Base-by-base conservation (phyloP, 116 monocot genomes). In the Cymodocea nodosa region DNA sequence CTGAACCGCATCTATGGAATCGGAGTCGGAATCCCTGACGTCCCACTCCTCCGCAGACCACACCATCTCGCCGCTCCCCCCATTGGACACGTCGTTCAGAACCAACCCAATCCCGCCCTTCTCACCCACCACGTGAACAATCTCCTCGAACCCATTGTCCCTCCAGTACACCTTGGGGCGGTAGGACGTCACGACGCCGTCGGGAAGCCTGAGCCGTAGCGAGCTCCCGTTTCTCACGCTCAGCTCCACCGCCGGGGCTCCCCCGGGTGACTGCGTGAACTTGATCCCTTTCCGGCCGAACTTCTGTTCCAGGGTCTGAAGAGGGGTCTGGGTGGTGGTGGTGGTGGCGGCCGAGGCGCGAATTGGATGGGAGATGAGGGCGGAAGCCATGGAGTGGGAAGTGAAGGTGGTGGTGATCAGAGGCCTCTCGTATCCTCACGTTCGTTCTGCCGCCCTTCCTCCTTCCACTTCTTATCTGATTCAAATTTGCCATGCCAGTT, bases 81-180 rank as follows among this genome's bases (percentile, higher is more conserved):
- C 52, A 15, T 40, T 30, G 17, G 68, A 62, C n/a, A 67, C 20
- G 25, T 62, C 62, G 23, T 59, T 64, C 4, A 75, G 50, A 8
- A 75, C 63, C 56, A 75, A 51, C 16, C 75, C 62, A 35, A 75
- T 51, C 13, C 75, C 75, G 10, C 75, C 75, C 50, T 51, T 75
- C 23, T 19, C 66, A 16, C 23, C 50, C 8, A 75, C 69, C n/a
- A 63, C 56, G 17, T 75, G 69, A 11, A 75, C 60, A 14, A 75
- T 25, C 68, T 75, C 75, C 55, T 70, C 64, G 58, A 75, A 75
- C n/a, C 56, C 63, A 14, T 70, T 70, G 30, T 75, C 75, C 56
- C 50, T 64, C 76, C 76, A 76, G 64, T 66, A 76, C 24, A 76
- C 76, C 64, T 76, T 76, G 22, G 76, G 76, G 65, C 58, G 37